Evolutionary conservation across 169 alveolate species (phyloP).

Genomic region (Eimeria nieschulzi): DNA sequence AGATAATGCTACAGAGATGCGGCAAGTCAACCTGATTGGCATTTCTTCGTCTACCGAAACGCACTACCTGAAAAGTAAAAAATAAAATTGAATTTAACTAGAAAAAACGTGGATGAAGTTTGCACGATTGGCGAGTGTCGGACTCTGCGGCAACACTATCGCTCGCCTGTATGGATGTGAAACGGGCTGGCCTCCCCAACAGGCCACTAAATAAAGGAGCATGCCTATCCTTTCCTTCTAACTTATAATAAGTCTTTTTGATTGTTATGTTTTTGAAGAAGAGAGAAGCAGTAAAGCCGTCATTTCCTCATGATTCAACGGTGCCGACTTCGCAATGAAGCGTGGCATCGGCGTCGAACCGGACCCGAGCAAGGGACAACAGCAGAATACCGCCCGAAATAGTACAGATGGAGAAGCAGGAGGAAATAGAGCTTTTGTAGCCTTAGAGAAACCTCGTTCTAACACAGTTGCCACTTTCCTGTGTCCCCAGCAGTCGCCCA

Average conservation of each 20-base stretch:
- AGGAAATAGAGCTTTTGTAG: background rate
- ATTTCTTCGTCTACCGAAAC: too few relatives aligned
- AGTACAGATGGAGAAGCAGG: background rate
- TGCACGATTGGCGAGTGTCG: too few relatives aligned
- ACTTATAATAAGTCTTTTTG: background rate
- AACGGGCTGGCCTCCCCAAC: too few relatives aligned
- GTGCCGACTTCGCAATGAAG: constrained; percentile 44
- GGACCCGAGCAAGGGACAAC: constrained; percentile 19
- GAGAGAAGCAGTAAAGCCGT: background rate
- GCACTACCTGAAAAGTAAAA: too few relatives aligned
- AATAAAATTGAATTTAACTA: too few relatives aligned
- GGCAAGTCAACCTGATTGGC: too few relatives aligned
- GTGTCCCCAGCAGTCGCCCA: constrained; percentile 3
- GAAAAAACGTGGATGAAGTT: too few relatives aligned
- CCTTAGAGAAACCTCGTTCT: constrained; percentile 2
- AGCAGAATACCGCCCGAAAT: background rate
- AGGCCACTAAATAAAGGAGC: too few relatives aligned
- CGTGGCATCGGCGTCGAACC: constrained; percentile 49
- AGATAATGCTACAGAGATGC: too few relatives aligned
- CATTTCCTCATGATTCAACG: background rate
- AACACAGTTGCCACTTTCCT: constrained; percentile 58
- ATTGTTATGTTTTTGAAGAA: background rate
- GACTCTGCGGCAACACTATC: too few relatives aligned
- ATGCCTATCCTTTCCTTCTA: too few relatives aligned
- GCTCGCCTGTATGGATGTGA: too few relatives aligned